Percentiles rank a stretch among this genome's conserved stretches.
Evolutionary conservation across 208 protist genomes (phyloP).

Genomic region (Balamuthia mandrillaris): DNA sequence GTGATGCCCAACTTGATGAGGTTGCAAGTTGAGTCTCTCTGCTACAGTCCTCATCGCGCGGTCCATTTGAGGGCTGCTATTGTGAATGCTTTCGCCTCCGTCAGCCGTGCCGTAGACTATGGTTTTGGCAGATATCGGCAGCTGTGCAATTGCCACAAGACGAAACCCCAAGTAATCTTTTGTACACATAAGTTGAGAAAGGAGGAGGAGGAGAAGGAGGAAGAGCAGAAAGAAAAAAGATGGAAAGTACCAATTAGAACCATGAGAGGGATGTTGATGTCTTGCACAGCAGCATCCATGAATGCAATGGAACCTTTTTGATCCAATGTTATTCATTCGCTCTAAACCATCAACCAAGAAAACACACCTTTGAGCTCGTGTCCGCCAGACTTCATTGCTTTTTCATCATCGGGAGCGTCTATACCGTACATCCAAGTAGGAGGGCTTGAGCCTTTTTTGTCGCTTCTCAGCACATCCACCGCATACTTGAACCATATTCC

Average conservation of each 20-base stretch:
- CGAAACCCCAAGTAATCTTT: slow-evolving; percentile 10
- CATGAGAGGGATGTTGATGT: background rate
- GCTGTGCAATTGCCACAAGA: background rate
- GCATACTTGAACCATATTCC: slow-evolving; percentile 59
- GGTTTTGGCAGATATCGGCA: background rate
- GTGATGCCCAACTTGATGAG: background rate
- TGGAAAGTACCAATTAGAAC: background rate
- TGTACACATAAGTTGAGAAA: background rate
- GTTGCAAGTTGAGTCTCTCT: background rate
- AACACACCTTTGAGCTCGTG: slow-evolving; percentile 33
- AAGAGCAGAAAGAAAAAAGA: background rate
- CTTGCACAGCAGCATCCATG: background rate
- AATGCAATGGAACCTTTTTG: too few species aligned
- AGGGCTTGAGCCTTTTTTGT: too few species aligned
- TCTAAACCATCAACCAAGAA: too few species aligned
- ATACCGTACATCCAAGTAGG: slow-evolving; percentile 3
- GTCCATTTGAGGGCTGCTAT: background rate
- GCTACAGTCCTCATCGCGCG: background rate
- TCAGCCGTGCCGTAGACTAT: slow-evolving; percentile 16
- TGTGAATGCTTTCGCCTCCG: background rate
- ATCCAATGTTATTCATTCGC: too few species aligned
- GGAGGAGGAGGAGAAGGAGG: background rate
- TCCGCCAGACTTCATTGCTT: slow-evolving; percentile 20
- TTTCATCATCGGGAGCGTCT: background rate
- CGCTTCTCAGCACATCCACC: too few species aligned